Percentiles rank a stretch among this genome's conserved stretches.
Conservation (phyloP, 1,284 basidiomycete species). For the Somion occarium region DNA sequence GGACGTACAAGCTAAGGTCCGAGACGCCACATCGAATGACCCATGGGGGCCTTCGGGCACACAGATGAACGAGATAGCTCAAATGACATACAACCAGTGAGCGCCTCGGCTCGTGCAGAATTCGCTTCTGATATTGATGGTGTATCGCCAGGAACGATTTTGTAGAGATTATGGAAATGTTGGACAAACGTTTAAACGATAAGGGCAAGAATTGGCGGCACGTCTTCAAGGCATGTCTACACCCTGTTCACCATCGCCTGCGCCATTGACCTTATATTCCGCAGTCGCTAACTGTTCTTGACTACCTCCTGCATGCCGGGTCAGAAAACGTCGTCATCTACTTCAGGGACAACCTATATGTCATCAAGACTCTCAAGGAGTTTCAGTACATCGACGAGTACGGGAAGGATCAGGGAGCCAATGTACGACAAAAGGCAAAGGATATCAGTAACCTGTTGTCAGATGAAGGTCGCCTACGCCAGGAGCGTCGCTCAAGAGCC, state of each 20-base stretch:
- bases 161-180: conserved; percentile 99
- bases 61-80: conserved; percentile 99
- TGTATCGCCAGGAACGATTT: conserved; percentile 81
- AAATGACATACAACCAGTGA: conserved; percentile 96
- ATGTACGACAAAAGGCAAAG: conserved; percentile 98
- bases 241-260: too few species aligned
- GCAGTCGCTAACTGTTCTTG: conserved; percentile 92
- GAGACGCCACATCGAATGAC: conserved; percentile 99
- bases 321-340: conserved; percentile 99
- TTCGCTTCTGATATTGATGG: background rate
- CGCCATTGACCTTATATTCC: background rate
- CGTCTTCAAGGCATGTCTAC: conserved; percentile 84
- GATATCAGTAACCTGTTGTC: conserved; percentile 96
- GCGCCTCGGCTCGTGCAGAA: background rate
- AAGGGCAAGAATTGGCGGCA: conserved; percentile 99
- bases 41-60: conserved; percentile 98
- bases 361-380: conserved; percentile 99
- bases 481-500: conserved; percentile 82
- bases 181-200: conserved; percentile 98
- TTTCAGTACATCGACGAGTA: conserved; percentile 97
- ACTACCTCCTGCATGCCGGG: conserved; percentile 95
- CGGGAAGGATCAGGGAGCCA: conserved; percentile 96
- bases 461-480: conserved; percentile 83
- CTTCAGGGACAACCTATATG: conserved; percentile 96
- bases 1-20: conserved; percentile 91